These are phyloP conservation scores for Quillaja saponaria DNA, from an alignment of 306 rosid species.

Conservation along the genomic window DNA sequence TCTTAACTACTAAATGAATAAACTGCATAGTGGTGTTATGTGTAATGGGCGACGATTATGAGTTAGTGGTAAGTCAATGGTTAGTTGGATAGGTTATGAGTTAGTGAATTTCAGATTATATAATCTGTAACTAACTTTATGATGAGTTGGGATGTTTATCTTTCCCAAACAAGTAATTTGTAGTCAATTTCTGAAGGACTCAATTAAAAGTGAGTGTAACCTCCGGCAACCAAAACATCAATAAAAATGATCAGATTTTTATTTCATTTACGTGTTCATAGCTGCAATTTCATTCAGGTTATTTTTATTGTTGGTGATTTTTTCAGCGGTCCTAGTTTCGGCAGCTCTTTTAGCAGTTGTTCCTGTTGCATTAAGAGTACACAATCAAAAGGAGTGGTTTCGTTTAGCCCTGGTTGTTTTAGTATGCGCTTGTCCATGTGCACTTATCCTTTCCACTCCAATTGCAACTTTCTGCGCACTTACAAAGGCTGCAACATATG, in stretches of 20 bases:
- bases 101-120: too few relatives aligned
- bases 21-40: too few relatives aligned
- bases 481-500: conserved; percentile 82
- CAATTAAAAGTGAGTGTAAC: too few relatives aligned
- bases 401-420: conserved; percentile 83
- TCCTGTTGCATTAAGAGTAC: conserved; percentile 52
- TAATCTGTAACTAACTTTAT: too few relatives aligned
- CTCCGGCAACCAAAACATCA: too few relatives aligned
- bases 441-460: conserved; percentile 90
- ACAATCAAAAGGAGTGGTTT: conserved; percentile 62
- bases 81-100: too few relatives aligned
- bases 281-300: conserved; percentile 13
- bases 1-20: too few relatives aligned
- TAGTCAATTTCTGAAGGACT: too few relatives aligned
- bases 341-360: conserved; percentile 57
- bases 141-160: too few relatives aligned
- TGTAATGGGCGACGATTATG: too few relatives aligned
- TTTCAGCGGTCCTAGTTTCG: conserved; percentile 66
- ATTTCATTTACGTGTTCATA: background rate
- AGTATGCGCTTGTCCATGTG: conserved; percentile 94
- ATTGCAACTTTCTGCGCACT: conserved; percentile 96
- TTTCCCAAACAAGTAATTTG: too few relatives aligned
- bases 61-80: too few relatives aligned
- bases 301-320: conserved; percentile 22
- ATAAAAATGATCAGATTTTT: background rate